Evolutionary conservation across 2,329 filamentous ascomycete genomes (phyloP).

Genomic region (Hypocrella siamensis): DNA sequence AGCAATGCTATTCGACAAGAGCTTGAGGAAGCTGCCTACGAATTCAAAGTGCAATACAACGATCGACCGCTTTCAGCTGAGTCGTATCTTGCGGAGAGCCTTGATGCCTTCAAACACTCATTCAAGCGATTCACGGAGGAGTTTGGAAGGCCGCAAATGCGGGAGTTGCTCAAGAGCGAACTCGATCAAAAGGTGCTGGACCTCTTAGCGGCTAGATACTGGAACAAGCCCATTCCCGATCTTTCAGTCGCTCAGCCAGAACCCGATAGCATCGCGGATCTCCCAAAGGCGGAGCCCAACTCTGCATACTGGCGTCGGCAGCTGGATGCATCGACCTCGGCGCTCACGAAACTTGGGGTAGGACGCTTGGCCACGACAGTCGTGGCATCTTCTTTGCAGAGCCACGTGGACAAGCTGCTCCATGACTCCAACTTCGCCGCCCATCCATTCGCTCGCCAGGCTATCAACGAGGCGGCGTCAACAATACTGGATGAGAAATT

Average conservation of each 20-base stretch:
- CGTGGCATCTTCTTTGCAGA: conserved; percentile 74
- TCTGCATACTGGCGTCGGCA: conserved; percentile 88
- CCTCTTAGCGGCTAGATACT: conserved; percentile 81
- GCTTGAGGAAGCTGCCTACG: conserved; percentile 89
- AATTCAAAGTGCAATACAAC: conserved; percentile 99
- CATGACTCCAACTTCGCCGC: conserved; percentile 68
- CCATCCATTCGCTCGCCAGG: conserved; percentile 82
- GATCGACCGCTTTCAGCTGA: conserved; percentile 88
- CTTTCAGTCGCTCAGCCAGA: conserved; percentile 52
- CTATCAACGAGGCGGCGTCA: conserved; percentile 82
- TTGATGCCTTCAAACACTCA: conserved; percentile 93
- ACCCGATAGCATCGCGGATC: conserved; percentile 55
- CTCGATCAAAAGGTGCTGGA: conserved; percentile 92
- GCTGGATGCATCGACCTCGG: conserved; percentile 79
- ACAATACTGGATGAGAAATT: conserved; percentile 86
- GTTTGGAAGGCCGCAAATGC: conserved; percentile 81
- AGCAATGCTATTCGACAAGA: conserved; percentile 89
- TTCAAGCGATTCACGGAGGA: conserved; percentile 87
- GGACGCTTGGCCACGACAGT: conserved; percentile 85
- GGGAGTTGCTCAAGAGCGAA: conserved; percentile 77
- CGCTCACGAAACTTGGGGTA: conserved; percentile 85
- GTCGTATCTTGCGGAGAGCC: conserved; percentile 86
- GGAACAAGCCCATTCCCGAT: conserved; percentile 90
- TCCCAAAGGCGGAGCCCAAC: conserved; percentile 73
- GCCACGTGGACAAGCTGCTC: conserved; percentile 66